Conservation (phyloP, 352 stramenopile genomes). For the Thalassiosira mediterranea region DNA sequence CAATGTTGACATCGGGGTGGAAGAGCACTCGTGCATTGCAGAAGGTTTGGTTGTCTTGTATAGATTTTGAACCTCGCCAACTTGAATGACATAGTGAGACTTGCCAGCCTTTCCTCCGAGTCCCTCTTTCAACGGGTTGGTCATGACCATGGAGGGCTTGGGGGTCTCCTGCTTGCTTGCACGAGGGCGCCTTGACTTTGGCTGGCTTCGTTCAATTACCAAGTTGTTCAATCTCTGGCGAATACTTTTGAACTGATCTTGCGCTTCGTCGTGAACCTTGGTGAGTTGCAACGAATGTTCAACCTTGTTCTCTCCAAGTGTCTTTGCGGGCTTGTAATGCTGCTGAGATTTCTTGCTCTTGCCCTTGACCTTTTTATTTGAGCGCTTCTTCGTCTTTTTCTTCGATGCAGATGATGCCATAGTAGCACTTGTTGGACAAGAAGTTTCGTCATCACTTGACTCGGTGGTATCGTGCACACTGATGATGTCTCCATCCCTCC, state of each 20-base stretch:
- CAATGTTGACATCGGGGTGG: not conserved
- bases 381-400: not conserved
- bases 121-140: not conserved
- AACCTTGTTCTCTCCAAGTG: conserved; percentile 17
- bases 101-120: conserved; percentile 31
- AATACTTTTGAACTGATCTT: conserved; percentile 23
- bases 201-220: conserved; percentile 5
- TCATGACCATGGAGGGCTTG: not conserved
- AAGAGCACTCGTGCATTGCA: not conserved
- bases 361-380: not conserved
- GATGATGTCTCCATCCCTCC: conserved; percentile 20
- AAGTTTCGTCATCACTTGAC: not conserved
- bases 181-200: conserved; percentile 27
- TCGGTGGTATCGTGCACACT: conserved; percentile 3
- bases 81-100: conserved; percentile 13
- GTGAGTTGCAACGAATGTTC: conserved; percentile 17
- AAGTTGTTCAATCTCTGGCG: conserved; percentile 15
- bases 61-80: conserved; percentile 34
- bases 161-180: not conserved
- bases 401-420: no score
- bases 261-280: conserved; percentile 17
- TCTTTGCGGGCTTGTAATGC: not conserved
- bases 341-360: not conserved
- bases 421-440: no score
- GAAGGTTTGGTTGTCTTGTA: conserved; percentile 42